Conservation (phyloP, 306 rosid species). For the Vigna radiata region DNA sequence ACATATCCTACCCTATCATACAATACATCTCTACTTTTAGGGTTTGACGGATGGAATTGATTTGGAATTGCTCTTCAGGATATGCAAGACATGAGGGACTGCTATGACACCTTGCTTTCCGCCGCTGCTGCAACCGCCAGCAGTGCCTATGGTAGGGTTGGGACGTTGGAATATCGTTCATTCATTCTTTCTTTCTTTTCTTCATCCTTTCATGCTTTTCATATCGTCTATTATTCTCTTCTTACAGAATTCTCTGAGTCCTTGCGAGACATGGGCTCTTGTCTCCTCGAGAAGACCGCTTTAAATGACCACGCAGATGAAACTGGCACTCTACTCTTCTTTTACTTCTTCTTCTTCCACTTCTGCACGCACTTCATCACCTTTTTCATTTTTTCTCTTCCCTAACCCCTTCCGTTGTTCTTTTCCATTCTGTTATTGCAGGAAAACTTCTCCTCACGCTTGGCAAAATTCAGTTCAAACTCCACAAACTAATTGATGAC, state of each 20-base stretch:
- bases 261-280: conserved; percentile 84
- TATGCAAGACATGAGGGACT: conserved; percentile 88
- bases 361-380: neutral
- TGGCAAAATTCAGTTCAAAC: conserved; percentile 82
- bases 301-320: conserved; percentile 89
- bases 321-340: conserved; percentile 58
- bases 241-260: conserved; percentile 85
- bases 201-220: neutral
- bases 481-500: conserved; percentile 82
- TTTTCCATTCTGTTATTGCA: conserved; percentile 42
- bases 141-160: conserved; percentile 74
- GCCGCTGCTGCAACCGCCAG: conserved; percentile 96
- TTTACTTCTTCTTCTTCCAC: neutral
- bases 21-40: conserved; percentile 24
- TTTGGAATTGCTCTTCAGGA: conserved; percentile 55
- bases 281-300: conserved; percentile 97
- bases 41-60: conserved; percentile 32
- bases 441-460: conserved; percentile 81
- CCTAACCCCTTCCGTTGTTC: neutral
- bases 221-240: neutral
- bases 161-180: neutral
- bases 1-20: neutral
- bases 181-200: neutral
- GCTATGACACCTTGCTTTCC: conserved; percentile 91
- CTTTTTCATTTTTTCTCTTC: neutral